Conservation (phyloP, 176 grass and related monocot genomes). For the Leersia perrieri region DNA sequence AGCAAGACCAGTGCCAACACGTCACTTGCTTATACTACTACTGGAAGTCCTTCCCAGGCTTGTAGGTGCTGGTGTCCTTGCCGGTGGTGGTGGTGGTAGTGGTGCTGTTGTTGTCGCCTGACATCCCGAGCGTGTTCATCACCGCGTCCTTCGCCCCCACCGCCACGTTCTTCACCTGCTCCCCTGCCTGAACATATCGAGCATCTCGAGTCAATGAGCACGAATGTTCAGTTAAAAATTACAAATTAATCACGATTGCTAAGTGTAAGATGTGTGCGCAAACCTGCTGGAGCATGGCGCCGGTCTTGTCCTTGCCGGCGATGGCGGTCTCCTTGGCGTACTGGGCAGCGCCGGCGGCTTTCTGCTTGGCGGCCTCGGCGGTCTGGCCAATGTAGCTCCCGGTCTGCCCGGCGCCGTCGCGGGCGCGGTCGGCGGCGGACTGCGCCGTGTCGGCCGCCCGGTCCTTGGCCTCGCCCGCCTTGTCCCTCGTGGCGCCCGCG, state of each 20-base stretch:
- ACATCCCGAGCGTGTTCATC: conserved; percentile 61
- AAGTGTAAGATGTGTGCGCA: no score
- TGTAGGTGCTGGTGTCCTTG: conserved; percentile 40
- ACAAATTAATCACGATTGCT: no score
- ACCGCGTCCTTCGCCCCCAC: conserved; percentile 57
- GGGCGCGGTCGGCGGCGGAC: conserved; percentile 27
- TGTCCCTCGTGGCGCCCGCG: not conserved
- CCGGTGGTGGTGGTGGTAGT: conserved; percentile 6
- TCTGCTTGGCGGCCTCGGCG: conserved; percentile 40
- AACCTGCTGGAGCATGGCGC: conserved; percentile 57
- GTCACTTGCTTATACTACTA: not conserved
- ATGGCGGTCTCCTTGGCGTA: conserved; percentile 50
- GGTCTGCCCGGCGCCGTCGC: conserved; percentile 19
- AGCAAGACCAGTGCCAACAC: not conserved
- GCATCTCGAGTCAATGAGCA: not conserved
- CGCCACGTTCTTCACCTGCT: conserved; percentile 47
- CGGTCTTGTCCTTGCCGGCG: conserved; percentile 62
- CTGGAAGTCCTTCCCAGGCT: conserved; percentile 29
- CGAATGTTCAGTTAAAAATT: no score
- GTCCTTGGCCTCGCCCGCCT: conserved; percentile 33
- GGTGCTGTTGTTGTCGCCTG: conserved; percentile 30
- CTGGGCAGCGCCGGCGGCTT: conserved; percentile 39
- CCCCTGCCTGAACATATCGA: conserved; percentile 37
- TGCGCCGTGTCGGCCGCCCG: conserved; percentile 28
- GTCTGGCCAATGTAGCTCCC: conserved; percentile 33